A percentile compares a stretch with the other conserved stretches of the same genome.
Evolutionary conservation across 176 grass and related monocot genomes (phyloP).

Genomic region (Elaeis guineensis): DNA sequence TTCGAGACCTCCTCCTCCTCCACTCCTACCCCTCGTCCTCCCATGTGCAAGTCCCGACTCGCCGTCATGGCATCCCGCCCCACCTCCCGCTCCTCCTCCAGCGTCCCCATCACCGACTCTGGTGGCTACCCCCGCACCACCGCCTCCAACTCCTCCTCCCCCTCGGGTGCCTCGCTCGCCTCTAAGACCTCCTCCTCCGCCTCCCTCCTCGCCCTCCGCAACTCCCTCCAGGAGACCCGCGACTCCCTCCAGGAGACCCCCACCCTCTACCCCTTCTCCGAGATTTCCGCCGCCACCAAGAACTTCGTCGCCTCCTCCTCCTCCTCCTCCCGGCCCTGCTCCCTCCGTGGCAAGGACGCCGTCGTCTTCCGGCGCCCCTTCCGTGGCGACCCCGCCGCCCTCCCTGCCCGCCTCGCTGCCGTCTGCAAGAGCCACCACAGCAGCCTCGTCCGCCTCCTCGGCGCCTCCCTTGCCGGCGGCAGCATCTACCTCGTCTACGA

Average conservation of each 20-base stretch:
- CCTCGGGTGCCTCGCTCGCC: conserved; percentile 11
- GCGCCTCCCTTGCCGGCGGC: conserved; percentile 42
- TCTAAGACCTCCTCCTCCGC: conserved; percentile 2
- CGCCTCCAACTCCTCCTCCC: conserved; percentile 17
- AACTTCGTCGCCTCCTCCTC: conserved; percentile 42
- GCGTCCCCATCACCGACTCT: not conserved
- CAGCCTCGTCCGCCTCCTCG: conserved; percentile 47
- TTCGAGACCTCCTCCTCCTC: not conserved
- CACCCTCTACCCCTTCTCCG: conserved; percentile 46
- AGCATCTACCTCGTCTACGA: conserved; percentile 69
- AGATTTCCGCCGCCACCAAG: conserved; percentile 62
- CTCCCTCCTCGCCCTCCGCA: conserved; percentile 23
- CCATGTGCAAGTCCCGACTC: conserved; percentile 4
- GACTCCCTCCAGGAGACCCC: conserved; percentile 26
- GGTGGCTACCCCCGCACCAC: not conserved
- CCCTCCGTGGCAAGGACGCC: conserved; percentile 38
- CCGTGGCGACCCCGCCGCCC: not conserved
- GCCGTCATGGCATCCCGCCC: not conserved
- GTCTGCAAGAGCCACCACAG: conserved; percentile 43
- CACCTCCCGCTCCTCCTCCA: not conserved
- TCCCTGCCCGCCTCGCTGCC: conserved; percentile 21
- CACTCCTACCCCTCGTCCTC: not conserved
- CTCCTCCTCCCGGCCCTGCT: conserved; percentile 47
- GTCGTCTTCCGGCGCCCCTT: conserved; percentile 43
- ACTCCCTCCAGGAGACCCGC: conserved; percentile 27